Conservation (phyloP, 208 protist species). For the Zelonia costaricensis region DNA sequence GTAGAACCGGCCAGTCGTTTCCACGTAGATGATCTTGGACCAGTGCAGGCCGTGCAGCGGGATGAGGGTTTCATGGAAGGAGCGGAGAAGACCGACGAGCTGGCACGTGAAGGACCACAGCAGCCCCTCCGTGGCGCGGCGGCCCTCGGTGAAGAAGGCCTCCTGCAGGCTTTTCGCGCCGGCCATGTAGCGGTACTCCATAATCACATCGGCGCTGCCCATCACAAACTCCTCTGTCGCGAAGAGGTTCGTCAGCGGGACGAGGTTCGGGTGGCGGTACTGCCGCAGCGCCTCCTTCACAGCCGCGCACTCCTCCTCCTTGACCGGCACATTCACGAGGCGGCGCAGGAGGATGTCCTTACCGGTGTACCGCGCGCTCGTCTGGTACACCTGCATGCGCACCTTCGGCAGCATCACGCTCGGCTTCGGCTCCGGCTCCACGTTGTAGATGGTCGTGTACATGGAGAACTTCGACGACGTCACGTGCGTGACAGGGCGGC, state of each 20-base stretch:
- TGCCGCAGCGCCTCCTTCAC: constrained; percentile 65
- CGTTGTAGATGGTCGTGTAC: constrained; percentile 91
- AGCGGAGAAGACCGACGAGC: constrained; percentile 78
- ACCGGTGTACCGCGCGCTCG: constrained; percentile 66
- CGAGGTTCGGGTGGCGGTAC: constrained; percentile 83
- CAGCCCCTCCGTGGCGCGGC: constrained; percentile 70
- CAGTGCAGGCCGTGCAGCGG: constrained; percentile 76
- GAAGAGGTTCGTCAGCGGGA: constrained; percentile 74
- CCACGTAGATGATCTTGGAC: constrained; percentile 85
- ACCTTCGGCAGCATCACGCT: constrained; percentile 66
- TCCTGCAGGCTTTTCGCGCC: constrained; percentile 81
- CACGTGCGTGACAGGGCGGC: constrained; percentile 65
- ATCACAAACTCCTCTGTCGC: constrained; percentile 86
- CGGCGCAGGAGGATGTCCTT: constrained; percentile 81
- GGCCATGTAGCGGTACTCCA: constrained; percentile 86
- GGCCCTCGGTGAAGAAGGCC: constrained; percentile 69
- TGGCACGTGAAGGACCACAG: constrained; percentile 90
- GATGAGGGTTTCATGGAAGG: constrained; percentile 84
- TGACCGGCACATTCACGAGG: constrained; percentile 57
- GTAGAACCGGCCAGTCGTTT: constrained; percentile 79
- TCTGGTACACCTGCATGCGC: constrained; percentile 78
- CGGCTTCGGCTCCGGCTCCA: constrained; percentile 63
- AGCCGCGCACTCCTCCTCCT: constrained; percentile 52
- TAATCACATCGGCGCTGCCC: constrained; percentile 81
- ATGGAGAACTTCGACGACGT: constrained; percentile 82